A percentile compares a stretch with the other conserved stretches of the same genome.
phyloP scores from a whole-genome alignment of 768 basidiomycete genomes.

The Favolaschia claudopus region DNA sequence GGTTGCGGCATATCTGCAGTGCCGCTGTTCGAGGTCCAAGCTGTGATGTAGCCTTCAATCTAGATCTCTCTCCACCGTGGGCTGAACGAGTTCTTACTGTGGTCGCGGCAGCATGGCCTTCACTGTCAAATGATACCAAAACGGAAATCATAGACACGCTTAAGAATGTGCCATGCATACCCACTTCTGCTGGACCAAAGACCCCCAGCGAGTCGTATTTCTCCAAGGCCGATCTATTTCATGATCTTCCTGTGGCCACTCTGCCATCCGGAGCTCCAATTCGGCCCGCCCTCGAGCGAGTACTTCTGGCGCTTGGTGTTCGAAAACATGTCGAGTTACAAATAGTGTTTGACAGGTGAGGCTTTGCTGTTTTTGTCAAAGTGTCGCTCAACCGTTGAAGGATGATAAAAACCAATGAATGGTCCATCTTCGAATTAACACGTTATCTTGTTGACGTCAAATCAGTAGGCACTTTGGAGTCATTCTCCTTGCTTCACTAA shows the following conservation, averaged over 20 bases:
- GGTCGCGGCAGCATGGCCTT: conserved; percentile 77
- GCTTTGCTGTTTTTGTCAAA: background rate
- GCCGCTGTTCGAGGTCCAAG: conserved; percentile 49
- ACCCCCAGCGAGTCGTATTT: conserved; percentile 82
- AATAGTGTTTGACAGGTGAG: conserved; percentile 87
- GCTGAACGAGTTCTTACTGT: conserved; percentile 79
- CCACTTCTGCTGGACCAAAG: conserved; percentile 78
- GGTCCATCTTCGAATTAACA: conserved; percentile 85
- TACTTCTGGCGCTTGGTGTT: conserved; percentile 79
- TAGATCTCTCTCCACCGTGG: conserved; percentile 73
- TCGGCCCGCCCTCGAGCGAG: conserved; percentile 76
- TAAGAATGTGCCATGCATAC: conserved; percentile 64
- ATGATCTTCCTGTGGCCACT: conserved; percentile 83
- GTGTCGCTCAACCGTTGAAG: conserved; percentile 43
- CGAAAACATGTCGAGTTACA: conserved; percentile 93
- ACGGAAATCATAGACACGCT: conserved; percentile 57
- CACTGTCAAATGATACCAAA: conserved; percentile 58
- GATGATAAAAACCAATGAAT: conserved; percentile 90
- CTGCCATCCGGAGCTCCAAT: conserved; percentile 69
- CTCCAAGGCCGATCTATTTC: conserved; percentile 84
- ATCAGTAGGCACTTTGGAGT: conserved; percentile 37
- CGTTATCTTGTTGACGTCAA: conserved; percentile 89
- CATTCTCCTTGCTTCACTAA: background rate
- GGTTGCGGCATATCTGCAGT: conserved; percentile 73
- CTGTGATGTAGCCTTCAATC: conserved; percentile 56